Base-by-base conservation (phyloP, 2,329 filamentous ascomycete genomes). In the Fusarium sp. region DNA sequence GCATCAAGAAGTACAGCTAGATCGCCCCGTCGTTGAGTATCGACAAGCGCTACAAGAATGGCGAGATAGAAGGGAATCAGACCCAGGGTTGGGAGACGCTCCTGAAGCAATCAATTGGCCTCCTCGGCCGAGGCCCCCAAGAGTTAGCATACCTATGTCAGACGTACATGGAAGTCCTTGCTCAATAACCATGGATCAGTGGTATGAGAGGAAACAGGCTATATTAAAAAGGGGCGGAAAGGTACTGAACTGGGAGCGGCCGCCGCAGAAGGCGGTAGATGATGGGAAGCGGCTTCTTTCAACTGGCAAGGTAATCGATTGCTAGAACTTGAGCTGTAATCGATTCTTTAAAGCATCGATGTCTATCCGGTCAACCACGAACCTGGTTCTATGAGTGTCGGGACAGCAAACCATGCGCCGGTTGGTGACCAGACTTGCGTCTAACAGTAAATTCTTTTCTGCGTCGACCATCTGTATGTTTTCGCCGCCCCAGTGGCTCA, bases 1-100 rank as follows among this genome's bases (percentile, higher is more conserved):
- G 64, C 80, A 83, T 42, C 78, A 77, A 11, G 79, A 79, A 14
- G 79, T 81, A 4, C 68, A 66, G 12, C 78, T 83, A 11, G 81
- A 84, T 49, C 73, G 74, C 33, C 67, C 78, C 6, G 72, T 83
- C 20, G 64, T 72, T 3, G 76, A 76, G 24, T 83, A 79, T 65
- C 75, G 67, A 16, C 67, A 64, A 5, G 36, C 75, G 4, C 64
- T 82, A 20, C 44, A 73, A 44, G 71, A 79, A 22, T 82, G 78
- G 75, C 65, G 44, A 51, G 40, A 67, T 22, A 61, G 64, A 53
- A 67, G 72, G 56, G 49, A 4, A 2, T 44, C 1, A 44, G 12
- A 44, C 20, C 40, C 6, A 44, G 20, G 6, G 20, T 44, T 12
- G 20, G 20, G 40, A 22, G 20, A 5, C 5, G 11, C 5, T 44